phyloP scores from a whole-genome alignment of 257 asterid species.

The Gynochthodes officinalis region DNA sequence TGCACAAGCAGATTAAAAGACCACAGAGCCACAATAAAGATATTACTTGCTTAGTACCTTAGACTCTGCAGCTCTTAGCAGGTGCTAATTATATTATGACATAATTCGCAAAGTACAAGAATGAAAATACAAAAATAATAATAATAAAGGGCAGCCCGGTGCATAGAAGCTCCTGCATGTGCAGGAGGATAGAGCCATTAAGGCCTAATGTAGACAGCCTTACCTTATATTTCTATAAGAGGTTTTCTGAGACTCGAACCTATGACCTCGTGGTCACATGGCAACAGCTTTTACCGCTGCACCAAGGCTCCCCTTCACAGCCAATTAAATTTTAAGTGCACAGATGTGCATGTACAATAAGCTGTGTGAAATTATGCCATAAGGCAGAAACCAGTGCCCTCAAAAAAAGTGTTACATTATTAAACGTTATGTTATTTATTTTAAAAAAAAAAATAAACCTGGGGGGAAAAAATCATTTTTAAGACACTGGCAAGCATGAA shows the following conservation, averaged over 20 bases:
- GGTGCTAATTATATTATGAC: background rate
- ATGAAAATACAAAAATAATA: background rate
- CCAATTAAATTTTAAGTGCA: background rate
- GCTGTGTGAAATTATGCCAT: background rate
- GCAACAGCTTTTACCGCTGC: too few relatives aligned
- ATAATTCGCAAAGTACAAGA: background rate
- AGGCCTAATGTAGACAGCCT: too few relatives aligned
- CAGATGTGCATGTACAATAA: background rate
- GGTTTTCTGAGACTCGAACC: too few relatives aligned
- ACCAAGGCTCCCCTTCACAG: too few relatives aligned
- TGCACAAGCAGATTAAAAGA: too few relatives aligned
- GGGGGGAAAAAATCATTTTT: too few relatives aligned
- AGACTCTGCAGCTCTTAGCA: background rate
- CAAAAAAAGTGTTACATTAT: background rate
- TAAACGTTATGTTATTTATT: background rate
- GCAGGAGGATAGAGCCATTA: too few relatives aligned
- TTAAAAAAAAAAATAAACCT: background rate
- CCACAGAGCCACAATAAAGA: background rate
- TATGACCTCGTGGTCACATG: too few relatives aligned
- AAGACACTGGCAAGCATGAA: constrained; percentile 6
- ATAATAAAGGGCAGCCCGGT: too few relatives aligned
- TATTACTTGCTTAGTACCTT: background rate
- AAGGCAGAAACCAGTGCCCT: background rate
- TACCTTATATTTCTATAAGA: too few relatives aligned
- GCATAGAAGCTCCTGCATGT: too few relatives aligned